Evolutionary conservation across 352 stramenopile species (phyloP), one percentile per base, ranked within the genome.

Genomic region (Pythium scleroteichum): DNA sequence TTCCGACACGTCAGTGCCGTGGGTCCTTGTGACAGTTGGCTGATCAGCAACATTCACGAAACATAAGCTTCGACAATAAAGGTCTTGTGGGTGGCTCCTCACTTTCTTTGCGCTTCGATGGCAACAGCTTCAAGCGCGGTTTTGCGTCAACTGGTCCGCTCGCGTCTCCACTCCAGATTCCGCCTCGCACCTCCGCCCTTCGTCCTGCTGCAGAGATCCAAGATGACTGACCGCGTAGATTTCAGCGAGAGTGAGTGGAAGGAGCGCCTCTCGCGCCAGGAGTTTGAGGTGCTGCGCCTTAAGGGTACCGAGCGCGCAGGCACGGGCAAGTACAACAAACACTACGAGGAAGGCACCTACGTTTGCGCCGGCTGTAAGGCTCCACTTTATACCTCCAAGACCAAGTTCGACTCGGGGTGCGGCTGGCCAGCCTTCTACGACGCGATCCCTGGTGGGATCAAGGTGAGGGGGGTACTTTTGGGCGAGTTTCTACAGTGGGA

Each of bases 361-460:
- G 73, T 92, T 1, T 97, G 89, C 62, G 85, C 86, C 8, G 88
- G 83, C 35, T 97, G 89, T 72, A 92, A 93, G 67, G 80, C 82
- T 14, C 86, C 88, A 39, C 55, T 97, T 41, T 97, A 96, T 74
- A 94, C 76, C 63, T 94, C 86, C 60, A 82, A 72, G 53, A 88
- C 82, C 62, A 97, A 97, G 71, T 97, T 97, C 44, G 85, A 97
- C 67, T 96, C 86, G 38, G 88, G 88, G 49, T 96, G 88, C 59
- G 89, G 89, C 64, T 97, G 89, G 89, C 89, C 89, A 0, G 87
- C 88, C 17, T 97, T 97, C 73, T 94, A 94, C 56, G 87, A 97
- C 59, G 85, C 85, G 27, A 92, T 96, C 69, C 88, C 88, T 1
- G 85, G 86, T 46, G 83, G 86, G 17, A 93, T 97, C 65, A 91